Conservation (phyloP, 768 basidiomycete species). For the Mycena vulgaris region DNA sequence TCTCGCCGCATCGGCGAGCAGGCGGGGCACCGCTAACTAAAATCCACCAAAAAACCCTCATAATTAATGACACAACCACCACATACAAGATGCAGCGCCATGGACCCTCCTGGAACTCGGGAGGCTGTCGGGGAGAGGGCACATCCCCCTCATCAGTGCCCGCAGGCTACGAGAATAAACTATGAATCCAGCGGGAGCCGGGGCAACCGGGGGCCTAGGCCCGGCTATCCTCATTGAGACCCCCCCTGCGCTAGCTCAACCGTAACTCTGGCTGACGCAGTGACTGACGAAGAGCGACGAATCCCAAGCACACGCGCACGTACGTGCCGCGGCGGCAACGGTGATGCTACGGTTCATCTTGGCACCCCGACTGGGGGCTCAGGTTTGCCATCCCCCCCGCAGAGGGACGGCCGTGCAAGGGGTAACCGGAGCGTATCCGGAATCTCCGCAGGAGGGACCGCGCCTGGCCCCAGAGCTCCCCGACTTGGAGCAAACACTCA, state of each 20-base stretch:
- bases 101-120: constrained; percentile 15
- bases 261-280: constrained; percentile 6
- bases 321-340: not conserved
- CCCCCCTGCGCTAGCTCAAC: constrained; percentile 11
- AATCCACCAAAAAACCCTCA: not conserved
- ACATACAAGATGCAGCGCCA: not conserved
- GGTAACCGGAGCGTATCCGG: not conserved
- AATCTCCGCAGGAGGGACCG: not conserved
- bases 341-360: not conserved
- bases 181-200: constrained; percentile 11
- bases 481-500: not conserved
- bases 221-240: constrained; percentile 11
- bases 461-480: not conserved
- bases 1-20: not conserved
- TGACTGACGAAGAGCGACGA: constrained; percentile 14
- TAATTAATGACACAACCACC: not conserved
- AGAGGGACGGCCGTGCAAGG: not conserved
- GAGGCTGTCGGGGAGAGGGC: constrained; percentile 11
- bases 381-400: too few species aligned
- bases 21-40: too few species aligned
- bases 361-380: not conserved
- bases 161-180: constrained; percentile 18
- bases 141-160: constrained; percentile 13
- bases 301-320: not conserved
- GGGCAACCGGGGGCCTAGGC: too few species aligned